These are phyloP conservation scores for Grosmannia clavigera DNA, from an alignment of 2,329 filamentous ascomycete species.

Conservation along the genomic window DNA sequence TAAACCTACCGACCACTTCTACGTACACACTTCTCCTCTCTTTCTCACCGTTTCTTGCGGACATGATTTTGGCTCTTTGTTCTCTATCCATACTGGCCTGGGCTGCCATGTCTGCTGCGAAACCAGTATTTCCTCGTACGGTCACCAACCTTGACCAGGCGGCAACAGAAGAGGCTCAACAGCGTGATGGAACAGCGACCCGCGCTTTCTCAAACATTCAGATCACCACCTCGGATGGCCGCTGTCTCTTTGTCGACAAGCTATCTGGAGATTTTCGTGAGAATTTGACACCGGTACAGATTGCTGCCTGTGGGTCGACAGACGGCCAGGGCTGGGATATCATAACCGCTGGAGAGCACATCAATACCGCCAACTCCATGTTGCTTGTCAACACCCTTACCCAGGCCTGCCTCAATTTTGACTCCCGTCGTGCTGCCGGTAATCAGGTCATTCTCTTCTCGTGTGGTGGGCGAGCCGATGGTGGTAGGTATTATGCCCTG, in stretches of 20 bases:
- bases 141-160: conserved; percentile 29
- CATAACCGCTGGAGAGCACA: conserved; percentile 38
- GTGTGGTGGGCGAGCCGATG: conserved; percentile 45
- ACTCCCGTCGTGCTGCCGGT: conserved; percentile 35
- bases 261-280: conserved; percentile 35
- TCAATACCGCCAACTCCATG: conserved; percentile 30
- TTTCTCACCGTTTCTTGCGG: background rate
- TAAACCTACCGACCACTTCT: background rate
- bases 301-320: conserved; percentile 28
- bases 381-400: conserved; percentile 44
- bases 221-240: conserved; percentile 30
- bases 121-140: conserved; percentile 19
- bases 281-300: conserved; percentile 33
- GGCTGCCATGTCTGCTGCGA: conserved; percentile 14
- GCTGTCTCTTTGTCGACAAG: conserved; percentile 32
- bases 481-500: conserved; percentile 19
- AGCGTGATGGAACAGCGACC: conserved; percentile 29
- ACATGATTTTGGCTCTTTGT: conserved; percentile 5
- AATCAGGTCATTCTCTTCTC: conserved; percentile 45
- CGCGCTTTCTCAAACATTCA: conserved; percentile 30
- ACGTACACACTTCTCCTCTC: background rate
- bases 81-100: conserved; percentile 14
- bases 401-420: conserved; percentile 46
- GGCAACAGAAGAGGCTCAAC: conserved; percentile 31
- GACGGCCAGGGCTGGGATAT: conserved; percentile 34